Base-by-base conservation (phyloP, 2,329 filamentous ascomycete genomes). In the Alternaria gansuensis region DNA sequence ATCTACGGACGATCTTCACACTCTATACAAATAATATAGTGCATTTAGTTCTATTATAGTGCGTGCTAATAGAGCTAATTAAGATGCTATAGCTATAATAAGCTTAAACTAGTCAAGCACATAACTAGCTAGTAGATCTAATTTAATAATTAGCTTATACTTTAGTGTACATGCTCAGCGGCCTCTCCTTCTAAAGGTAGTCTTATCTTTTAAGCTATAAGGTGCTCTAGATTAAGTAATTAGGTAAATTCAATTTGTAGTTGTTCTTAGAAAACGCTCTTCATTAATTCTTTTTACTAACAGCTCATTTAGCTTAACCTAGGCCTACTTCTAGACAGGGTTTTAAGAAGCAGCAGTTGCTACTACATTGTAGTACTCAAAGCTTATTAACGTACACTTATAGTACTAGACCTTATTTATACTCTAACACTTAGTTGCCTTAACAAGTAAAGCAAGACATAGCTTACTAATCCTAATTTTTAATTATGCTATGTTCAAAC, bases 281-380 rank as follows among this genome's bases (percentile, higher is more conserved):
- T 57, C 40, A n/a, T 14, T n/a, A 31, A 66, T 62, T 14, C 59
- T 59, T 50, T 55, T 59, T 21, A 64, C 36, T 3, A 68, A 41
- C 10, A 63, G 52, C 33, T 63, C 53, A 43, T 68, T 66, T 7
- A 66, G 44, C 49, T 66, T 66, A 9, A 65, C 44, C n/a, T 2
- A 9, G 24, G 63, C 61, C 34, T 65, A 51, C 23, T 53, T 40
- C 63, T 51, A 68, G 39, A 48, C 26, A 24, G 63, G 57, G 45
- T 51, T 64, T n/a, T 29, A 45, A 36, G 54, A 41, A 50, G 48
- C 59, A 48, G 60, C 54, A 39, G 51, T 55, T 24, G 54, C 59
- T 6, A 67, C 59, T 17, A 60, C 14, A 41, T 65, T 52, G 50
- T 48, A 67, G 52, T 52, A 67, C 36, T 59, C 64, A 46, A 40